Percentiles rank a stretch among this genome's conserved stretches.
phyloP scores from a whole-genome alignment of 2,329 filamentous ascomycete species.

The Didymella glomerata region DNA sequence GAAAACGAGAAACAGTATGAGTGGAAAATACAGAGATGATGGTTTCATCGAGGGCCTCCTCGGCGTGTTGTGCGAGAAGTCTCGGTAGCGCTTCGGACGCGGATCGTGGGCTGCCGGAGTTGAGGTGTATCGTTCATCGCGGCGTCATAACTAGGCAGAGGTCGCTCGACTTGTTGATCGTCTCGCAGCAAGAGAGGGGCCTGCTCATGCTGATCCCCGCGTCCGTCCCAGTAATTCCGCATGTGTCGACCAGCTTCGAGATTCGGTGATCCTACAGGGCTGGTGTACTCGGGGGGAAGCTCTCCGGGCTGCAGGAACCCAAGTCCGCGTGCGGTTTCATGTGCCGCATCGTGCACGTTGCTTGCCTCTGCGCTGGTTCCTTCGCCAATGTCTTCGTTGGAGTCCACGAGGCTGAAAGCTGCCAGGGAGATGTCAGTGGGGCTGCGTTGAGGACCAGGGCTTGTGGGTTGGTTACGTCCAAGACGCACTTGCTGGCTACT shows the following conservation, averaged over 20 bases:
- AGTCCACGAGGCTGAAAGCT: slow-evolving; percentile 76
- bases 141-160: slow-evolving; percentile 84
- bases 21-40: slow-evolving; percentile 19
- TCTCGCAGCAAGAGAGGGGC: slow-evolving; percentile 54
- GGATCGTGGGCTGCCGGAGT: slow-evolving; percentile 33
- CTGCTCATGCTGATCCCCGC: slow-evolving; percentile 56
- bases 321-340: slow-evolving; percentile 41
- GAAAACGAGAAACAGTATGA: slow-evolving; percentile 26
- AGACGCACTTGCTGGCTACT: slow-evolving; percentile 81
- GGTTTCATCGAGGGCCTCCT: slow-evolving; percentile 27
- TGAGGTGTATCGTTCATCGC: slow-evolving; percentile 73
- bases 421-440: slow-evolving; percentile 96
- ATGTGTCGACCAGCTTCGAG: slow-evolving; percentile 62
- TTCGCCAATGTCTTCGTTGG: slow-evolving; percentile 73
- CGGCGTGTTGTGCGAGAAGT: slow-evolving; percentile 27
- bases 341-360: slow-evolving; percentile 27
- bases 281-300: slow-evolving; percentile 61
- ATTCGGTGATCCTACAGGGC: slow-evolving; percentile 51
- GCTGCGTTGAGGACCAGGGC: slow-evolving; percentile 86
- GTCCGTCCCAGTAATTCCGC: slow-evolving; percentile 56
- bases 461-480: slow-evolving; percentile 72
- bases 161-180: slow-evolving; percentile 57
- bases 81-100: slow-evolving; percentile 39
- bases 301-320: slow-evolving; percentile 49
- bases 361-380: slow-evolving; percentile 64